A percentile compares a stretch with the other conserved stretches of the same genome.
Conservation (phyloP, 805 yeast genomes). For the Candida andamanensis region DNA sequence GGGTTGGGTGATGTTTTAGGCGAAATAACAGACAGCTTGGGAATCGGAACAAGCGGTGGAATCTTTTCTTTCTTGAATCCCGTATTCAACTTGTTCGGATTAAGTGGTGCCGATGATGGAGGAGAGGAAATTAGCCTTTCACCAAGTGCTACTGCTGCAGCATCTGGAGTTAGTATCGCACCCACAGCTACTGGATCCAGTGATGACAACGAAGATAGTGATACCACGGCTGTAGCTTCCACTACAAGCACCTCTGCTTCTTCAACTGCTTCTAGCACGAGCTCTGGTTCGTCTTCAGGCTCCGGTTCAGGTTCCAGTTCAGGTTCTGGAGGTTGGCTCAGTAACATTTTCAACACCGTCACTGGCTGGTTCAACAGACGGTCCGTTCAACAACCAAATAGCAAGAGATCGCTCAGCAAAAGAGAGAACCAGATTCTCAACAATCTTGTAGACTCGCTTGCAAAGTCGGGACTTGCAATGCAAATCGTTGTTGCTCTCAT, state of each 20-base stretch:
- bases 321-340: conserved; percentile 4
- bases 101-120: conserved; percentile 6
- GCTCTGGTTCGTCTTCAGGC: conserved; percentile 6
- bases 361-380: conserved; percentile 14
- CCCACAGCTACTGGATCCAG: conserved; percentile 4
- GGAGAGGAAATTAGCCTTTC: conserved; percentile 6
- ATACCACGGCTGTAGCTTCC: conserved; percentile 4
- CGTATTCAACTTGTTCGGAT: conserved; percentile 12
- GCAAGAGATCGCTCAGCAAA: conserved; percentile 5
- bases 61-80: conserved; percentile 14
- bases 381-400: conserved; percentile 3
- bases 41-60: conserved; percentile 10
- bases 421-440: conserved; percentile 17
- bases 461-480: conserved; percentile 24
- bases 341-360: conserved; percentile 5
- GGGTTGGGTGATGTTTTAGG: conserved; percentile 7
- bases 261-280: conserved; percentile 4
- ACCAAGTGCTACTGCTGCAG: conserved; percentile 12
- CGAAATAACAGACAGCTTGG: conserved; percentile 6
- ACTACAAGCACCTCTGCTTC: conserved; percentile 5
- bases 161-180: conserved; percentile 4
- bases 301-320: conserved; percentile 4
- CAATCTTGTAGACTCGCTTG: conserved; percentile 23
- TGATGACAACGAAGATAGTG: conserved; percentile 2
- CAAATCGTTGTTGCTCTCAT: conserved; percentile 20